Conservation (phyloP, 75 land plant species). For the Pinus tabuliformis region DNA sequence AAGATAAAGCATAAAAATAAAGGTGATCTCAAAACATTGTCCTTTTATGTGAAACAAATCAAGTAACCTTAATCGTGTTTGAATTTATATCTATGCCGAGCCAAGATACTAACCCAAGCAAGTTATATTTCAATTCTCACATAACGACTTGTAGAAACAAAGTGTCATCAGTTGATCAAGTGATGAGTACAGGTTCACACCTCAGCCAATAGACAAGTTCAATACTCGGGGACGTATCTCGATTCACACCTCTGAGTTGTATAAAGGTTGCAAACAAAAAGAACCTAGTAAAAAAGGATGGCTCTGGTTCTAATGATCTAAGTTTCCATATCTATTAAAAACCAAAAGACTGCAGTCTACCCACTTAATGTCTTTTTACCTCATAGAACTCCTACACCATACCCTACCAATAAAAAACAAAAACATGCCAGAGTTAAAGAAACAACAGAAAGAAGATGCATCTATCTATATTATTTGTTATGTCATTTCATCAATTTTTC, state of each 20-base stretch:
- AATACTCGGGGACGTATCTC: neutral
- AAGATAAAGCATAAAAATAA: neutral
- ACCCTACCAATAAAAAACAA: neutral
- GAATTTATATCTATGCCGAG: neutral
- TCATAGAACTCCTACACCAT: neutral
- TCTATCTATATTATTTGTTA: neutral
- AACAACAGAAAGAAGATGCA: neutral
- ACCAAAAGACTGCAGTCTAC: neutral
- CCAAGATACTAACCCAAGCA: neutral
- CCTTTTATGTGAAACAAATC: neutral
- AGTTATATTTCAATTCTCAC: neutral
- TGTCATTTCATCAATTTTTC: neutral
- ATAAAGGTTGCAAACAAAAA: neutral
- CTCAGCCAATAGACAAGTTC: neutral
- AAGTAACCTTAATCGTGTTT: neutral
- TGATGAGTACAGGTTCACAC: neutral
- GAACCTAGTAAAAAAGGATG: neutral
- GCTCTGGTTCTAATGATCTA: neutral
- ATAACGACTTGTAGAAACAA: neutral
- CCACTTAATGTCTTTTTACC: neutral
- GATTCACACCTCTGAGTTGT: neutral
- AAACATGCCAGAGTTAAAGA: neutral
- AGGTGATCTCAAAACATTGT: neutral
- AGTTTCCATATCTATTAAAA: neutral
- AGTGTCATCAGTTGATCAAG: neutral